Base-by-base conservation (phyloP, 257 asterid genomes). In the Gynochthodes officinalis region DNA sequence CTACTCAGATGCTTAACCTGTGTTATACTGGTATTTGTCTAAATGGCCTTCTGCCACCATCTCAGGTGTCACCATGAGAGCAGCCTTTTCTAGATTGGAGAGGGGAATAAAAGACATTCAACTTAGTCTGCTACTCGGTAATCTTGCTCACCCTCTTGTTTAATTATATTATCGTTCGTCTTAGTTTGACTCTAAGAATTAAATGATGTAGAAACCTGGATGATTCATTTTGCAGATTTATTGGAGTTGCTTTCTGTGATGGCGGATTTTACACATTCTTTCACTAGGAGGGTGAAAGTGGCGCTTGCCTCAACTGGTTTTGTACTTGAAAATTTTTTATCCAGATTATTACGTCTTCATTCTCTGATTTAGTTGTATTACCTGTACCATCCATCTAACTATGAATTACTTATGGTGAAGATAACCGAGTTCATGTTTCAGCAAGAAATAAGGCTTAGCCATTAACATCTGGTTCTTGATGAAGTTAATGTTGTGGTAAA, bases 41-140 rank as follows among this genome's bases (percentile, higher is more conserved):
- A 39, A 64, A 67, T 12, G 64, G 46, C 42, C 46, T 42, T n/a
- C 39, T 61, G 4, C 65, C 9, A 10, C 15, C 25, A 64, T 73
- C 86, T 79, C 88, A 87, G 96, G 73, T 70, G 82, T 81, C 43
- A 69, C 80, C 3, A 73, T 74, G 72, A 60, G 14, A 73, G 65
- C 61, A 35, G 59, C 64, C 40, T 60, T 71, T 12, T 81, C 79
- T 63, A 82, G 81, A 82, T 79, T 88, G 42, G 82, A 78, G 87
- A 81, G 81, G 33, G 75, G 86, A 76, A 40, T 93, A 77, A 82
- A 69, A 73, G 83, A 84, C 72, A 28, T 87, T 43, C 89, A 83
- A 55, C 61, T 89, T 59, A 79, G 84, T 81, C 75, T 90, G 59
- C 80, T 84, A 44, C 78, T 90, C 23, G 96, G 98, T 92, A 82